Base-by-base conservation (phyloP, 495 filamentous ascomycete species). In the Penicillium subrubescens region DNA sequence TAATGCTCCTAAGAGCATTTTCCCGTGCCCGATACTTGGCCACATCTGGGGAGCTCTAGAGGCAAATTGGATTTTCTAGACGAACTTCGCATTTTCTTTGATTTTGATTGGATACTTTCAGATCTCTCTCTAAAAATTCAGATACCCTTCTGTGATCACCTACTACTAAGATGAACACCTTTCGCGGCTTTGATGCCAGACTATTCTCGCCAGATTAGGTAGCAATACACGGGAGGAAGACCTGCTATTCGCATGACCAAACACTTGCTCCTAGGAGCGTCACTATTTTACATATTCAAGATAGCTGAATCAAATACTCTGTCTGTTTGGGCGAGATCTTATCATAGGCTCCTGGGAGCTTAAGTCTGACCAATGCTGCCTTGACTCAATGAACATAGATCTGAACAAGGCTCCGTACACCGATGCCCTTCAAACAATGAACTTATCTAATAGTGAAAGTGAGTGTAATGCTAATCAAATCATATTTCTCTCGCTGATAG, bases 291-390 rank as follows among this genome's bases (percentile, higher is more conserved):
- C 50, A 53, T 53, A 25, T 53, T 53, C 25, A 31, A 53, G 50
- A 53, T 53, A 31, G 50, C 50, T 53, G 8, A 53, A 53, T 53
- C 23, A 53, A 53, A 53, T 53, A 53, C 14, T 39, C 35, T 39
- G 27, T 51, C 48, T 51, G 50, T 53, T 53, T 12, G 50, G 50
- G 25, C 25, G 50, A 53, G 25, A 53, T 53, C 17, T 31, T 53
- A 31, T 53, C 25, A 29, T 53, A 31, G 50, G 50, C 50, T 53
- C 50, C 50, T 31, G 50, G 50, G 50, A 53, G 50, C 50, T 53
- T 53, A 53, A 53, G 50, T 53, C 50, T 53, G 50, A 53, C 50
- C 29, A 53, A 53, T 53, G 50, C 23, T 53, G 50, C 50, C 50
- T 53, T 53, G 50, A 31, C 50, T 29, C 31, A 53, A 53, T 53